Evolutionary conservation across 306 rosid genomes (phyloP).

Genomic region (Trifolium dubium): DNA sequence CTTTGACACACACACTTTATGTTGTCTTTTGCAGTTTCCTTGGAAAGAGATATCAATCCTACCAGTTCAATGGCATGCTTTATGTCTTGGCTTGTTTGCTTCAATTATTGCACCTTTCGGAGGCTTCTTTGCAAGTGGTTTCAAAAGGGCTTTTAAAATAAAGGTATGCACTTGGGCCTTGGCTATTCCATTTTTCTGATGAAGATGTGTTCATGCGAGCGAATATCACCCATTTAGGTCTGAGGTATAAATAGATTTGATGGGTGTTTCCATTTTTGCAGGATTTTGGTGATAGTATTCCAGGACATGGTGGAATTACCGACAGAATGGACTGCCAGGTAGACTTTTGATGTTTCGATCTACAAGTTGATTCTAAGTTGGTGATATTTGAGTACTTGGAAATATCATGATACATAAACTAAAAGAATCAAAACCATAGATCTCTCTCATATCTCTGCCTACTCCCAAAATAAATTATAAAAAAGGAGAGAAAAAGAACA

Average conservation of each 20-base stretch:
- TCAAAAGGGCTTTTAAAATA: constrained; percentile 95
- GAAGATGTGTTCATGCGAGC: constrained; percentile 29
- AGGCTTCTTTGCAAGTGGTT: constrained; percentile 99
- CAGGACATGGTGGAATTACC: constrained; percentile 98
- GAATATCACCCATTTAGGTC: constrained; percentile 30
- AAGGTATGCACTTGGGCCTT: constrained; percentile 59
- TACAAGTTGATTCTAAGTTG: constrained; percentile 6
- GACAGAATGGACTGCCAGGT: constrained; percentile 99
- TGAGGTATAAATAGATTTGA: constrained; percentile 26
- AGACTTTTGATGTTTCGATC: constrained; percentile 25
- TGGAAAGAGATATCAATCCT: constrained; percentile 82
- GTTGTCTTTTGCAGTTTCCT: constrained; percentile 63
- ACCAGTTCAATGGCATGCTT: constrained; percentile 93
- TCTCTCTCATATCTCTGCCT: not conserved
- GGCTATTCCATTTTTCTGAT: constrained; percentile 31
- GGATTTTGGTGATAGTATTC: constrained; percentile 99
- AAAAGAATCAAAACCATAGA: constrained; percentile 14
- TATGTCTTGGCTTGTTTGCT: constrained; percentile 90
- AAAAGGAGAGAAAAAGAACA: not conserved
- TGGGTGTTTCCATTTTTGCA: constrained; percentile 44
- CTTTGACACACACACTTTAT: constrained; percentile 16
- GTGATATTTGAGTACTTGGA: constrained; percentile 12
- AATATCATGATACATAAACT: not conserved
- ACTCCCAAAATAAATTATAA: not conserved
- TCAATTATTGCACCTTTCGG: constrained; percentile 98